Conservation (phyloP, 371 early-diverging fungal genomes). For the Lichtheimia ornata region DNA sequence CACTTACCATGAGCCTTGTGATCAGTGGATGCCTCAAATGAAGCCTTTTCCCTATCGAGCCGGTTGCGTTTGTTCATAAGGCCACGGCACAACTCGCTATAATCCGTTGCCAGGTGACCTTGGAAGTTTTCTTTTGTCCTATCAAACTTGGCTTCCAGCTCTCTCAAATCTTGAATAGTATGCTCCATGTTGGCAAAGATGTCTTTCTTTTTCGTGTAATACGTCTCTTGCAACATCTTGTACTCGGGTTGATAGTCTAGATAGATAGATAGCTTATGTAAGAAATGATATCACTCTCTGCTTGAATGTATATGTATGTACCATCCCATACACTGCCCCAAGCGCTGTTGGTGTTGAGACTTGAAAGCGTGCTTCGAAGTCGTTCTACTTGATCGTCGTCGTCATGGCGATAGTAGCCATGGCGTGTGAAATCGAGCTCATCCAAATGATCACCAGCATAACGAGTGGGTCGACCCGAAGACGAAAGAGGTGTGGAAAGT, state of each 20-base stretch:
- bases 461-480: background rate
- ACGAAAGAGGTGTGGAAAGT: background rate
- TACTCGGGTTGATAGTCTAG: constrained; percentile 36
- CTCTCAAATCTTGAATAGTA: constrained; percentile 27
- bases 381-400: constrained; percentile 12
- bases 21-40: constrained; percentile 11
- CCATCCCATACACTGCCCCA: constrained; percentile 16
- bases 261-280: constrained; percentile 3
- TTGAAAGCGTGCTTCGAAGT: constrained; percentile 7
- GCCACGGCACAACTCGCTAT: constrained; percentile 24
- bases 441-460: background rate
- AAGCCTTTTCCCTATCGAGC: constrained; percentile 15
- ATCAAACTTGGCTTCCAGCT: constrained; percentile 28
- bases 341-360: constrained; percentile 5
- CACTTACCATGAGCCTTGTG: constrained; percentile 9
- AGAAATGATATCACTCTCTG: background rate
- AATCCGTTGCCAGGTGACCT: constrained; percentile 23
- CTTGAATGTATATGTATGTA: background rate
- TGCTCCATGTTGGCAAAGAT: constrained; percentile 33
- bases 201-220: constrained; percentile 23
- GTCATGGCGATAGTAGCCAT: constrained; percentile 3
- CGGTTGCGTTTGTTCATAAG: constrained; percentile 27
- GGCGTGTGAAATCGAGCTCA: constrained; percentile 3
- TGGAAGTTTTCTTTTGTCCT: constrained; percentile 24
- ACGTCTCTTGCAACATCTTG: constrained; percentile 30